Conservation (phyloP, 2,329 filamentous ascomycete species). For the Ophioceras dolichostomum region DNA sequence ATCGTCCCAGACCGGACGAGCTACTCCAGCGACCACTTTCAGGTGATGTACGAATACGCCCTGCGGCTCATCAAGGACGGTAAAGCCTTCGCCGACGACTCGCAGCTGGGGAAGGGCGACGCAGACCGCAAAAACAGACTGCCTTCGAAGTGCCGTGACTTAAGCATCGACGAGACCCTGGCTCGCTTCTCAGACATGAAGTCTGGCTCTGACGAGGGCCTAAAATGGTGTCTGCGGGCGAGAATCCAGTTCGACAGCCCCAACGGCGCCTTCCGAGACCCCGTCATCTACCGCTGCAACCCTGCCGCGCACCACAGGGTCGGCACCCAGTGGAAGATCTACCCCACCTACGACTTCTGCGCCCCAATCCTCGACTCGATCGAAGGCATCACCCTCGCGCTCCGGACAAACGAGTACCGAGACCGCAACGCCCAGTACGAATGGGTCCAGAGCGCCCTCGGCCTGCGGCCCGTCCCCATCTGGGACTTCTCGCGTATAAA, state of each 20-base stretch:
- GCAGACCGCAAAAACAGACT: constrained; percentile 75
- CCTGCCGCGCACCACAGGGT: constrained; percentile 61
- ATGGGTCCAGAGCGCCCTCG: constrained; percentile 67
- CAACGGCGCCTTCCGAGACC: constrained; percentile 93
- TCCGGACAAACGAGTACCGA: constrained; percentile 77
- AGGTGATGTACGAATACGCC: constrained; percentile 77
- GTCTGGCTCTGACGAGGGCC: constrained; percentile 63
- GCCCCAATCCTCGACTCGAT: constrained; percentile 70
- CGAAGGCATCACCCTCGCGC: constrained; percentile 72
- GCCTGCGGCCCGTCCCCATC: constrained; percentile 65
- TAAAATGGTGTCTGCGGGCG: constrained; percentile 82
- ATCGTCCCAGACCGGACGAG: constrained; percentile 78
- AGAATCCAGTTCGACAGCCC: constrained; percentile 86
- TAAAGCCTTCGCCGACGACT: constrained; percentile 89
- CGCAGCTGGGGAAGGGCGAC: constrained; percentile 78
- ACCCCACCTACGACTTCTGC: constrained; percentile 79
- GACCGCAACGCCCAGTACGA: constrained; percentile 79
- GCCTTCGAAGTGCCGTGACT: constrained; percentile 68
- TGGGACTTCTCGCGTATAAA: constrained; percentile 81
- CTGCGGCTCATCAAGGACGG: constrained; percentile 76
- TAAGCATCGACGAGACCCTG: constrained; percentile 69
- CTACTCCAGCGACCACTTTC: constrained; percentile 93
- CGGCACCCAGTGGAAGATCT: constrained; percentile 69
- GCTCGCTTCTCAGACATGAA: constrained; percentile 91
- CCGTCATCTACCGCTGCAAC: constrained; percentile 90